Conservation (phyloP, 1,284 basidiomycete genomes). For the Violaceomyces palustris region DNA sequence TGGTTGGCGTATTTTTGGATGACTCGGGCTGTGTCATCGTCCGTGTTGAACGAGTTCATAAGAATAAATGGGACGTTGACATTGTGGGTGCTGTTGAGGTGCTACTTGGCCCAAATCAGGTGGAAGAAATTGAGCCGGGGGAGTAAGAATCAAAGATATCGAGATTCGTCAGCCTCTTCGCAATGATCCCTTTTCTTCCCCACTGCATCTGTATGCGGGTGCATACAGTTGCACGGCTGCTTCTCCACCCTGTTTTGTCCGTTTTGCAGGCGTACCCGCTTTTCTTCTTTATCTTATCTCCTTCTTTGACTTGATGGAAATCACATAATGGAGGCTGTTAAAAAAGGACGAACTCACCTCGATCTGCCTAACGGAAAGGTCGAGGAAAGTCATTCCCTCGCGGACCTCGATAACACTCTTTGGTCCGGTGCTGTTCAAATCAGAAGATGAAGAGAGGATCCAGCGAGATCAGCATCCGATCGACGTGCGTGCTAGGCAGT, state of each 20-base stretch:
- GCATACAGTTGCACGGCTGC: no score
- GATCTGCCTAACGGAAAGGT: conserved; percentile 93
- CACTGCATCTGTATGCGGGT: no score
- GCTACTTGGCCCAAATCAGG: no score
- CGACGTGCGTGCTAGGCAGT: no score
- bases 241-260: no score
- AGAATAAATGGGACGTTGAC: conserved; percentile 92
- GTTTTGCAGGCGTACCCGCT: no score
- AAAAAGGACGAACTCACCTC: conserved; percentile 58
- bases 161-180: neutral
- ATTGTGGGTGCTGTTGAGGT: conserved; percentile 61
- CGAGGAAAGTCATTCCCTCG: conserved; percentile 98
- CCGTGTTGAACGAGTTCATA: conserved; percentile 99
- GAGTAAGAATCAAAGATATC: neutral
- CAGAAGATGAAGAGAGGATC: neutral
- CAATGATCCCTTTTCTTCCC: no score
- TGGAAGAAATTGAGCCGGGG: neutral
- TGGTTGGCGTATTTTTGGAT: conserved; percentile 98
- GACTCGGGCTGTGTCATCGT: conserved; percentile 59
- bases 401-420: conserved; percentile 56
- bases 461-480: no score
- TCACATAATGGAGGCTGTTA: neutral
- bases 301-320: no score
- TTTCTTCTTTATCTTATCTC: no score
- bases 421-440: conserved; percentile 64